Conservation (phyloP, 768 basidiomycete species). For the Leccinum rimulosum region DNA sequence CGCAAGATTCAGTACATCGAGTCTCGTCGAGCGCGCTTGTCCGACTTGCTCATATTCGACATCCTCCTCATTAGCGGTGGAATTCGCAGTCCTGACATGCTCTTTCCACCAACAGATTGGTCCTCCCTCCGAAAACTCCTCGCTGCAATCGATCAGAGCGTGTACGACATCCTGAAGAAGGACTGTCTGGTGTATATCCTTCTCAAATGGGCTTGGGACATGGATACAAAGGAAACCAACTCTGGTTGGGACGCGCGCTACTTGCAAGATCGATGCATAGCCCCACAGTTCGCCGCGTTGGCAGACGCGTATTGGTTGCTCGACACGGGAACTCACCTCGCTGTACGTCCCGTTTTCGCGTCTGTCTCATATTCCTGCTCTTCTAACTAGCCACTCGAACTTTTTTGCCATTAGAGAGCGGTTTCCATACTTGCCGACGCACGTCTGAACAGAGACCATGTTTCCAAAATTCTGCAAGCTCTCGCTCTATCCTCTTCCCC, state of each 20-base stretch:
- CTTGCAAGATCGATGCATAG: constrained; percentile 55
- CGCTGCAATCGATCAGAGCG: constrained; percentile 54
- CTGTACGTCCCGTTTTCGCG: constrained; percentile 44
- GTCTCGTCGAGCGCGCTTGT: constrained; percentile 56
- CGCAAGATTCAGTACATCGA: constrained; percentile 57
- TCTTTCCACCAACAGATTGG: constrained; percentile 68
- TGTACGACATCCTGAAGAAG: constrained; percentile 75
- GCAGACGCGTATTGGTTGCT: constrained; percentile 87
- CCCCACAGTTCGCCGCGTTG: constrained; percentile 70
- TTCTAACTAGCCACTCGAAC: background rate
- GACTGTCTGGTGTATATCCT: constrained; percentile 80
- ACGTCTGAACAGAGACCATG: constrained; percentile 72
- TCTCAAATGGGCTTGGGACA: constrained; percentile 76
- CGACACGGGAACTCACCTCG: constrained; percentile 63
- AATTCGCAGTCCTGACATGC: constrained; percentile 52
- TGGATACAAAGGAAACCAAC: constrained; percentile 50
- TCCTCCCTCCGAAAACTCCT: constrained; percentile 55
- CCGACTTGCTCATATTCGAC: constrained; percentile 70
- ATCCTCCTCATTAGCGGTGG: constrained; percentile 66
- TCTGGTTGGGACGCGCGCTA: constrained; percentile 37
- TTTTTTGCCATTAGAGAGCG: constrained; percentile 46
- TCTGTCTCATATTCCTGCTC: background rate
- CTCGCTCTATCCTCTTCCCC: constrained; percentile 42
- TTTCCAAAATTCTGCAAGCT: constrained; percentile 74
- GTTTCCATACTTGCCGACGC: constrained; percentile 71